Base-by-base conservation (phyloP, 2,329 filamentous ascomycete genomes). In the Penicillium oxalicum region DNA sequence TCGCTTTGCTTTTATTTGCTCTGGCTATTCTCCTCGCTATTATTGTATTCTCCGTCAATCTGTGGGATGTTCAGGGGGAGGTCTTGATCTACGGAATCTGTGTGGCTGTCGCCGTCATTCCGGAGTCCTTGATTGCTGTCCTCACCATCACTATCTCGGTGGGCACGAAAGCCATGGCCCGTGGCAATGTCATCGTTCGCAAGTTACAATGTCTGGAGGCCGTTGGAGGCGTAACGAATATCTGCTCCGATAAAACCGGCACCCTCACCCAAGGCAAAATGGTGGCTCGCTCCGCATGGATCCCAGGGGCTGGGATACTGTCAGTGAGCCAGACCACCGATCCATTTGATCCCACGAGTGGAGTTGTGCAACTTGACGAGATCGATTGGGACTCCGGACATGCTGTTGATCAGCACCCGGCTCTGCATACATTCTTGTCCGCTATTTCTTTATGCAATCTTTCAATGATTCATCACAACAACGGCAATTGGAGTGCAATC, bases 1-100 rank as follows among this genome's bases (percentile, higher is more conserved):
- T 95, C 61, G 89, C 90, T 27, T 82, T 93, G 38, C 65, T 88
- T 3, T 79, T 95, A 2, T 94, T 95, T 62, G 82, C 77, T 40
- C 79, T 89, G 44, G 90, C 81, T 5, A 75, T 83, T 37, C 57
- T 83, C 8, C 72, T 81, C 40, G 79, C 80, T 9, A 79, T 84
- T 56, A 82, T 83, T 56, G 79, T 83, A 24, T 78, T 83, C 54
- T 80, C 76, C 2, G 79, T 79, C 50, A 82, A 77, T 64, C 65
- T 73, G 28, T 82, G 81, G 63, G 70, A 77, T 48, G 70, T 77
- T 34, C 74, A 77, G 12, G 74, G 77, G 45, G 78, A 82, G 60
- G 78, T 82, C 44, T 73, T 79, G 46, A 81, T 82, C 54, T 82
- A 82, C 66, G 75, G 75, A 9, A 77, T 79, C 32, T 75, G 74